These are phyloP conservation scores for Cubamyces sp. DNA, from an alignment of 768 basidiomycete species.

Conservation along the genomic window DNA sequence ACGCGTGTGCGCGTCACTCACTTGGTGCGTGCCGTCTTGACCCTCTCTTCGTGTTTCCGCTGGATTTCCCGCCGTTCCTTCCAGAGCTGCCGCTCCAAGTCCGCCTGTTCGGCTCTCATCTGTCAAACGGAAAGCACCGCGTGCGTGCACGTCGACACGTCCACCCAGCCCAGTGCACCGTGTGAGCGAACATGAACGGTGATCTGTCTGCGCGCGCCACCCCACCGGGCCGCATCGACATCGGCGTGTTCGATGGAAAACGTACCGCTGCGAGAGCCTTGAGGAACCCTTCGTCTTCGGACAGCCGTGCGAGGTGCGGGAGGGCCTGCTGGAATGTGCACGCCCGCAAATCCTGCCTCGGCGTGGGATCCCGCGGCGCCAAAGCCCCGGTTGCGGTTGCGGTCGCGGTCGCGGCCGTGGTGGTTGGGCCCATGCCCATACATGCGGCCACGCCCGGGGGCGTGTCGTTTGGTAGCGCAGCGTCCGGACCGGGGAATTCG, in stretches of 20 bases:
- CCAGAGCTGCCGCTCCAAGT: slow-evolving; percentile 70
- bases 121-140: slow-evolving; percentile 32
- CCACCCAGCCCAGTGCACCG: background rate
- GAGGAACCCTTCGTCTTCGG: slow-evolving; percentile 56
- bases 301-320: slow-evolving; percentile 62
- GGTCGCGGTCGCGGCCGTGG: background rate
- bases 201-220: too few relatives aligned
- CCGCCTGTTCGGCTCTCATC: slow-evolving; percentile 75
- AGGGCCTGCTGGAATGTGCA: slow-evolving; percentile 74
- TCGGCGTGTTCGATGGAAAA: background rate
- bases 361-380: slow-evolving; percentile 9
- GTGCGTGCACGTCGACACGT: background rate
- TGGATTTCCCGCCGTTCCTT: slow-evolving; percentile 66
- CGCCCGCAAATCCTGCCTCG: slow-evolving; percentile 45
- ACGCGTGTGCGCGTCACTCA: slow-evolving; percentile 37
- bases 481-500: slow-evolving; percentile 13
- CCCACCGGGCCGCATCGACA: too few relatives aligned
- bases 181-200: too few relatives aligned
- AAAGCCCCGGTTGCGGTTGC: background rate
- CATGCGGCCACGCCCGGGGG: too few relatives aligned
- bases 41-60: slow-evolving; percentile 69
- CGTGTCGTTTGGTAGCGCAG: background rate
- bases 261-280: slow-evolving; percentile 55
- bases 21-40: slow-evolving; percentile 71
- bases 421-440: background rate